Evolutionary conservation across 2,329 filamentous ascomycete genomes (phyloP).

Genomic region (Fusarium tupiense): DNA sequence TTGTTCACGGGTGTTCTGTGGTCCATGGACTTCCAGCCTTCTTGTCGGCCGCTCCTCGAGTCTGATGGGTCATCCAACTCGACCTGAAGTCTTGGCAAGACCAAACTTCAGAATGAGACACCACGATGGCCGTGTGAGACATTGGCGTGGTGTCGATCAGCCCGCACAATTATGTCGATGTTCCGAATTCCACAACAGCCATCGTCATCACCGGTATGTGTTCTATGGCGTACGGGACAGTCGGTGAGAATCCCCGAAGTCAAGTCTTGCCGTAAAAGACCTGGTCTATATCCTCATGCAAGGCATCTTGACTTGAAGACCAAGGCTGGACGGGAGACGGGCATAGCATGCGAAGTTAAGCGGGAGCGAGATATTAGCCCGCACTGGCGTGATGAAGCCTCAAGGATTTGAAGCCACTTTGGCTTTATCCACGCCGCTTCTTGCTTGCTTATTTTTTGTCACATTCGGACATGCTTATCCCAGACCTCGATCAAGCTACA

Average conservation of each 20-base stretch:
- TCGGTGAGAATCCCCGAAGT: conserved; percentile 41
- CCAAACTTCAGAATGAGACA: conserved; percentile 23
- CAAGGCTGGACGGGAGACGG: conserved; percentile 37
- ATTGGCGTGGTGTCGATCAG: conserved; percentile 19
- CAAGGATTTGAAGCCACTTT: conserved; percentile 22
- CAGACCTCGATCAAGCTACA: conserved; percentile 13
- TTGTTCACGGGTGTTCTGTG: conserved; percentile 4
- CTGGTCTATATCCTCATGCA: conserved; percentile 38
- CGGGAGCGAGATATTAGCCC: conserved; percentile 44
- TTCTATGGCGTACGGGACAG: conserved; percentile 35
- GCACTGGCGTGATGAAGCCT: conserved; percentile 26
- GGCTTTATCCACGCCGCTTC: conserved; percentile 17
- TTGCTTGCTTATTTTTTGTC: conserved; percentile 27
- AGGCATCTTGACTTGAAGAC: conserved; percentile 34
- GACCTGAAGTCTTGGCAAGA: background rate
- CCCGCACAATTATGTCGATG: conserved; percentile 21
- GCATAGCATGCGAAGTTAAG: conserved; percentile 39
- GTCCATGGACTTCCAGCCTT: conserved; percentile 3
- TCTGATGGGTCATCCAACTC: conserved; percentile 8
- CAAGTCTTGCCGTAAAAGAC: conserved; percentile 16
- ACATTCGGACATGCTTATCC: conserved; percentile 1
- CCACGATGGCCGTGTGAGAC: conserved; percentile 33
- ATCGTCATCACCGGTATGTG: conserved; percentile 23
- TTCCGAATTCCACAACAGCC: conserved; percentile 16
- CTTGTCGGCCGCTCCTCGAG: conserved; percentile 18